phyloP scores from a whole-genome alignment of 208 protist genomes.

The Acanthamoeba healyi region DNA sequence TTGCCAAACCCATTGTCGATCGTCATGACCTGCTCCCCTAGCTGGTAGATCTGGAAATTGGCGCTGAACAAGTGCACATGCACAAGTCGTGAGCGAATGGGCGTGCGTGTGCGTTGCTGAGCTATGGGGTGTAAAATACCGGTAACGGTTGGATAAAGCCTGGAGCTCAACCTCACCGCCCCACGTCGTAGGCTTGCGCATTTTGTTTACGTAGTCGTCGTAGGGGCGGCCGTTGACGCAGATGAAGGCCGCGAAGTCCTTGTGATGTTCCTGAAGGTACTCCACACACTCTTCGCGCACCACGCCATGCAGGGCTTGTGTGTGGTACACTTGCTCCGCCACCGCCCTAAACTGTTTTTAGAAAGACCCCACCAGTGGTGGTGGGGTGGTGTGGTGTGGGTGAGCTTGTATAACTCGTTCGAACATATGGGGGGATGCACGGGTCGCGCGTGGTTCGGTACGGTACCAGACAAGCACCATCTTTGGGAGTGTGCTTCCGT shows the following conservation, averaged over 20 bases:
- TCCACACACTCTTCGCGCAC: conserved; percentile 47
- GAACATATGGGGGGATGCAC: neutral
- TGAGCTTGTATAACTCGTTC: too few relatives aligned
- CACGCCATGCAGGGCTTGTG: conserved; percentile 9
- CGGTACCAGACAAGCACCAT: conserved; percentile 28
- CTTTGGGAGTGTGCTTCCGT: conserved; percentile 26
- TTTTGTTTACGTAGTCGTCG: conserved; percentile 14
- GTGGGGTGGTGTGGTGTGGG: neutral
- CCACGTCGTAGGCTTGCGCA: conserved; percentile 29
- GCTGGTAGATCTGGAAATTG: conserved; percentile 19
- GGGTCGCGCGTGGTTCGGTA: neutral
- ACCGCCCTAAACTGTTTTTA: conserved; percentile 38
- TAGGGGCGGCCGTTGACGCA: neutral
- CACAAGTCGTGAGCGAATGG: neutral
- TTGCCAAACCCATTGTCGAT: neutral
- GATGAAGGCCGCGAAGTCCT: conserved; percentile 33
- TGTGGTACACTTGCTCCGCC: conserved; percentile 41
- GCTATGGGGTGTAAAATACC: neutral
- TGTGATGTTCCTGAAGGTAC: conserved; percentile 15
- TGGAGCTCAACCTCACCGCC: conserved; percentile 17
- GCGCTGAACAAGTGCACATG: too few relatives aligned
- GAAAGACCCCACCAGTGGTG: neutral
- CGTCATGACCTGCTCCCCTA: neutral
- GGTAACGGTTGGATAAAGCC: neutral
- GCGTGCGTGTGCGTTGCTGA: neutral